A percentile compares a stretch with the other conserved stretches of the same genome.
Evolutionary conservation across 257 asterid genomes (phyloP).

Genomic region (Forsythia viridissima): DNA sequence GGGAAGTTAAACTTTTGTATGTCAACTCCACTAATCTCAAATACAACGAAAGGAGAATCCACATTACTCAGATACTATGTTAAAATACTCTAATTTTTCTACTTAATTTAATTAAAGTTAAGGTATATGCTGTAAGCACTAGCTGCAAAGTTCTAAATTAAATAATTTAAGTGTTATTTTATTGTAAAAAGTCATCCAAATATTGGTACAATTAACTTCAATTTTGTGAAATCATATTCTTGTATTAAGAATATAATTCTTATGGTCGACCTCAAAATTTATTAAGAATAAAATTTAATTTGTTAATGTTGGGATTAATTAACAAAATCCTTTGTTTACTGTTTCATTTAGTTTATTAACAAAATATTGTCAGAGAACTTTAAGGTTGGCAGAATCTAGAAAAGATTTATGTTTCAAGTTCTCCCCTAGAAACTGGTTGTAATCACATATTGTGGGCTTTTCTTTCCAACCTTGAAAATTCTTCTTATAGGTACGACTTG

Average conservation of each 20-base stretch:
- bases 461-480: no score
- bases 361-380: background rate
- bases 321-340: background rate
- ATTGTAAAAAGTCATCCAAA: background rate
- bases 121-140: background rate
- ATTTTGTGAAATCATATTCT: background rate
- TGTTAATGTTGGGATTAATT: no score
- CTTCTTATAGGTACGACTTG: no score
- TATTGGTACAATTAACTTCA: background rate
- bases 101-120: background rate
- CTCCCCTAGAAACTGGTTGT: background rate
- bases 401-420: background rate
- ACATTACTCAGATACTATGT: slow-evolving; percentile 25
- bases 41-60: slow-evolving; percentile 43
- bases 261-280: background rate
- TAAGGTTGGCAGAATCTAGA: background rate
- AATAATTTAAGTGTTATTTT: background rate
- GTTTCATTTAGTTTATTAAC: background rate
- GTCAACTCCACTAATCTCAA: slow-evolving; percentile 69
- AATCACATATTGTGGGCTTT: background rate
- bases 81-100: background rate
- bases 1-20: slow-evolving; percentile 43
- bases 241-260: background rate
- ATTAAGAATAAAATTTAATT: background rate
- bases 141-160: background rate